These are phyloP conservation scores for Cladophialophora psammophila DNA, from an alignment of 2,329 filamentous ascomycete species.

Conservation along the genomic window DNA sequence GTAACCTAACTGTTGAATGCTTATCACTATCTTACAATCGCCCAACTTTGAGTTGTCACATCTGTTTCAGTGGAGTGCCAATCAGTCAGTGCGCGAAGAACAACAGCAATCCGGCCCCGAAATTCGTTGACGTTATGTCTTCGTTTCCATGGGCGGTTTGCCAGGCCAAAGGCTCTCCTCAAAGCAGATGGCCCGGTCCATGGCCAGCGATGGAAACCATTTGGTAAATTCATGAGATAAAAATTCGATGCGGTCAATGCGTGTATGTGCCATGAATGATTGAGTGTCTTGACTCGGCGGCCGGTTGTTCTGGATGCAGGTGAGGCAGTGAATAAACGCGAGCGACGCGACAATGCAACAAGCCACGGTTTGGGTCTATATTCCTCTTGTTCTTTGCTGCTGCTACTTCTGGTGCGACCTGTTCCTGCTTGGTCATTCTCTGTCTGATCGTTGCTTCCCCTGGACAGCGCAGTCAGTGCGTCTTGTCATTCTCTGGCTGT, in stretches of 20 bases:
- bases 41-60: slow-evolving; percentile 42
- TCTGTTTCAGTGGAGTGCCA: slow-evolving; percentile 40
- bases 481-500: neutral
- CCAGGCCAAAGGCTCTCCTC: slow-evolving; percentile 27
- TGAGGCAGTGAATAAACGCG: neutral
- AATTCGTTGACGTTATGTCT: slow-evolving; percentile 35
- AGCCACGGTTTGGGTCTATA: neutral
- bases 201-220: slow-evolving; percentile 29
- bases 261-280: neutral
- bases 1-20: neutral
- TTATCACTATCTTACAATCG: slow-evolving; percentile 23
- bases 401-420: neutral
- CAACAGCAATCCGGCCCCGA: slow-evolving; percentile 31
- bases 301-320: neutral
- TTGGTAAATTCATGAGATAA: slow-evolving; percentile 32
- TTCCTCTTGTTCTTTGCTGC: neutral
- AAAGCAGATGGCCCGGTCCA: slow-evolving; percentile 18
- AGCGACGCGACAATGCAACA: neutral
- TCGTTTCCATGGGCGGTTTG: slow-evolving; percentile 28
- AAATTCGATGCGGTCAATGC: slow-evolving; percentile 7
- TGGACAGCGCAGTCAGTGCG: no score
- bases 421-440: neutral
- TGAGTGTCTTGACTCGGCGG: neutral
- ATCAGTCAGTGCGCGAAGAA: slow-evolving; percentile 42
- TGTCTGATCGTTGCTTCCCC: neutral